Evolutionary conservation across 345 rosid genomes (phyloP).

Genomic region (Limnanthes douglasii): DNA sequence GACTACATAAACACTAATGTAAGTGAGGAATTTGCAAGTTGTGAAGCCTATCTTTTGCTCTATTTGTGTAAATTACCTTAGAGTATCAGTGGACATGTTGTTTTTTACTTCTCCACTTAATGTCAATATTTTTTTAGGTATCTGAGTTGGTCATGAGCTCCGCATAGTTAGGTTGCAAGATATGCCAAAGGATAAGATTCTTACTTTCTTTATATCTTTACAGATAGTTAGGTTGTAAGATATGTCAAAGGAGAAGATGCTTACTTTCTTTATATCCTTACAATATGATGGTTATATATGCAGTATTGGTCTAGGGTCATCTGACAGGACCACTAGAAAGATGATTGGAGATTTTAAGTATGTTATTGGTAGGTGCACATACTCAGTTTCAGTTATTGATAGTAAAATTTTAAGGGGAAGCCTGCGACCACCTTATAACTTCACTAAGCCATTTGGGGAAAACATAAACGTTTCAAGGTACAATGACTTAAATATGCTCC

Average conservation of each 20-base stretch:
- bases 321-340: conserved; percentile 50
- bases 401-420: conserved; percentile 73
- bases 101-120: background rate
- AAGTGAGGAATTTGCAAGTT: conserved; percentile 95
- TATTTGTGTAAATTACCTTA: conserved; percentile 1
- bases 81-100: background rate
- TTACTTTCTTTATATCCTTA: too few species aligned
- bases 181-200: conserved; percentile 59
- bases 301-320: too few species aligned
- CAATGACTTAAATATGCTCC: too few species aligned
- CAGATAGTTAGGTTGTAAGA: too few species aligned
- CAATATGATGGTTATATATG: conserved; percentile 84
- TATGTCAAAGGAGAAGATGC: too few species aligned
- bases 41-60: conserved; percentile 4
- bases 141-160: conserved; percentile 63
- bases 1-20: conserved; percentile 85
- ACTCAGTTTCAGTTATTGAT: conserved; percentile 73
- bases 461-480: conserved; percentile 57
- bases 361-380: conserved; percentile 56
- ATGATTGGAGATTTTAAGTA: conserved; percentile 67
- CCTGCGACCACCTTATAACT: conserved; percentile 69
- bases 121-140: conserved; percentile 25
- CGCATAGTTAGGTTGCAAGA: conserved; percentile 57
- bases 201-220: conserved; percentile 75
- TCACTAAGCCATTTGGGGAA: conserved; percentile 61